A percentile compares a stretch with the other conserved stretches of the same genome.
phyloP scores from a whole-genome alignment of 768 basidiomycete genomes.

The Trametes gibbosa region DNA sequence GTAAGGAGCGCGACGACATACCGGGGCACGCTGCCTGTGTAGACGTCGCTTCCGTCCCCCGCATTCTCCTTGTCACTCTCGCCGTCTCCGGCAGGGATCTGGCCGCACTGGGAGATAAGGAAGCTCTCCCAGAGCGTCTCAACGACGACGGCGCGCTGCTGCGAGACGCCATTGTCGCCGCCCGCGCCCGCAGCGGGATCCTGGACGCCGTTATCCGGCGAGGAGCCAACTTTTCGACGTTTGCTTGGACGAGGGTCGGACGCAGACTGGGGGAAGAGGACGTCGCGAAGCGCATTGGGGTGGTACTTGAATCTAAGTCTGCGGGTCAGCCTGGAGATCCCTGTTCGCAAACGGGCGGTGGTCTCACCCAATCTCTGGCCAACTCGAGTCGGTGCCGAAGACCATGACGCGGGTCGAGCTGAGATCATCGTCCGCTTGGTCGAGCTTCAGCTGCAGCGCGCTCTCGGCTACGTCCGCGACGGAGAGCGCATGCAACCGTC shows the following conservation, averaged over 20 bases:
- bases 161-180: slow-evolving; percentile 6
- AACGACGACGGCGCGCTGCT: slow-evolving; percentile 26
- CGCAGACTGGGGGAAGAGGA: slow-evolving; percentile 21
- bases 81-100: slow-evolving; percentile 11
- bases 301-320: slow-evolving; percentile 31
- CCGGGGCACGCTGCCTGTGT: neutral
- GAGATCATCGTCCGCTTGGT: slow-evolving; percentile 12
- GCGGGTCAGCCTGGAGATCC: neutral
- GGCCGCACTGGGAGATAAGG: slow-evolving; percentile 23
- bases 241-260: slow-evolving; percentile 15
- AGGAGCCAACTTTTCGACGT: slow-evolving; percentile 9
- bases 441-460: slow-evolving; percentile 6
- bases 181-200: neutral
- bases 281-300: slow-evolving; percentile 25
- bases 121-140: slow-evolving; percentile 32
- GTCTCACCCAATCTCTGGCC: slow-evolving; percentile 17
- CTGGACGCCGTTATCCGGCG: slow-evolving; percentile 2
- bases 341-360: too few species aligned
- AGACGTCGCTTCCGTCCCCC: slow-evolving; percentile 4
- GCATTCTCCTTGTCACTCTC: slow-evolving; percentile 16
- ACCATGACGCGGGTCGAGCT: slow-evolving; percentile 15
- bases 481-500: slow-evolving; percentile 4
- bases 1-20: slow-evolving; percentile 22
- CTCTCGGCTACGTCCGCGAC: slow-evolving; percentile 1
- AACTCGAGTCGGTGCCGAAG: slow-evolving; percentile 16